A percentile compares a stretch with the other conserved stretches of the same genome.
Conservation (phyloP, 352 stramenopile species). For the Pythium brachiatum region DNA sequence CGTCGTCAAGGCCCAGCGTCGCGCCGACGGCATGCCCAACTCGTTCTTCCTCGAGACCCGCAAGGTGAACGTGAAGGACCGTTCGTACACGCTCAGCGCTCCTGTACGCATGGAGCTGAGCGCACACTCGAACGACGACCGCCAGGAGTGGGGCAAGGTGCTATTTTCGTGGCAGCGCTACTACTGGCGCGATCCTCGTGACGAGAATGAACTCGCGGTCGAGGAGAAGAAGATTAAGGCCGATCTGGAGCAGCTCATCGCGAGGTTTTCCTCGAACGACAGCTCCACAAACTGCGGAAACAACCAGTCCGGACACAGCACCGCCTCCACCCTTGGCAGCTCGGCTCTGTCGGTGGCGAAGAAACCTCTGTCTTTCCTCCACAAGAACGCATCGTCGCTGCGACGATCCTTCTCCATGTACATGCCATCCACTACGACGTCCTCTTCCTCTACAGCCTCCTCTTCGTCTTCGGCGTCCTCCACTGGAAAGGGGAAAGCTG, state of each 20-base stretch:
- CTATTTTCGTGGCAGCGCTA: conserved; percentile 88
- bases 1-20: conserved; percentile 77
- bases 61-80: conserved; percentile 85
- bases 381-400: conserved; percentile 63
- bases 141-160: conserved; percentile 78
- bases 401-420: conserved; percentile 61
- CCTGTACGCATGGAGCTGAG: conserved; percentile 67
- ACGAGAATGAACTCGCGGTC: conserved; percentile 8
- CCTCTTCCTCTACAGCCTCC: conserved; percentile 37
- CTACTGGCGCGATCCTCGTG: conserved; percentile 74
- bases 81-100: conserved; percentile 72
- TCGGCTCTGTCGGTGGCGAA: conserved; percentile 55
- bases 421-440: conserved; percentile 34
- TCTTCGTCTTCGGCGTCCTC: conserved; percentile 33
- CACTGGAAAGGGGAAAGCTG: conserved; percentile 33
- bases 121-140: conserved; percentile 56
- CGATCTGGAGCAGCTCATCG: conserved; percentile 52
- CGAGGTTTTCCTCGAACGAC: conserved; percentile 31
- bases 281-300: conserved; percentile 3
- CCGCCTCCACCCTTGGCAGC: neutral
- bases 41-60: conserved; percentile 83
- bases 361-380: conserved; percentile 68
- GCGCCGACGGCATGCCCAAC: conserved; percentile 58
- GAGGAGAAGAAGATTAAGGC: conserved; percentile 21
- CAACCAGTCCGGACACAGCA: conserved; percentile 15